Conservation (phyloP, 2,329 filamentous ascomycete genomes). For the Byssoonygena ceratinophila region DNA sequence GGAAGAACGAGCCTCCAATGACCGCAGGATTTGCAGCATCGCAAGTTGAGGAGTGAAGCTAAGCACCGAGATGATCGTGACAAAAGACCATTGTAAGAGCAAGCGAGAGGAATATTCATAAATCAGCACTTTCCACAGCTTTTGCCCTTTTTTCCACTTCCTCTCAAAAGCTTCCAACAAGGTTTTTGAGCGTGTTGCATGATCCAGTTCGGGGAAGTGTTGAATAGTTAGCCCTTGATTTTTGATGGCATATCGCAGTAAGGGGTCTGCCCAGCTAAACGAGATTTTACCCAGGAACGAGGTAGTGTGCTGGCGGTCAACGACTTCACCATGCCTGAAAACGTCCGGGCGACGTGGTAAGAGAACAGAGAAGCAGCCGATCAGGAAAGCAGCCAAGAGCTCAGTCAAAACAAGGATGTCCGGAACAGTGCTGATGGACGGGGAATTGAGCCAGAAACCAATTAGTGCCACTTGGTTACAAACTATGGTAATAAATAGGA, state of each 20-base stretch:
- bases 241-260: slow-evolving; percentile 47
- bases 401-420: slow-evolving; percentile 16
- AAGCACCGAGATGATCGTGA: slow-evolving; percentile 45
- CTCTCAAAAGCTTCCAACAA: slow-evolving; percentile 41
- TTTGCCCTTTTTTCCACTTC: slow-evolving; percentile 24
- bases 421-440: not conserved
- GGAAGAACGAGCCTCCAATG: slow-evolving; percentile 48
- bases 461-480: slow-evolving; percentile 10
- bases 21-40: slow-evolving; percentile 54
- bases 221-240: slow-evolving; percentile 51
- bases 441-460: not conserved
- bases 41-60: slow-evolving; percentile 61
- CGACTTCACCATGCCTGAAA: slow-evolving; percentile 46
- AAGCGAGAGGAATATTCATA: slow-evolving; percentile 49
- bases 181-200: slow-evolving; percentile 43
- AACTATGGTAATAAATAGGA: slow-evolving; percentile 18
- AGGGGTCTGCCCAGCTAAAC: slow-evolving; percentile 51
- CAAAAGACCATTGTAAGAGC: slow-evolving; percentile 49
- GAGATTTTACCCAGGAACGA: slow-evolving; percentile 53
- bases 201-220: slow-evolving; percentile 53
- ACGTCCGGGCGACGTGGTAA: slow-evolving; percentile 60
- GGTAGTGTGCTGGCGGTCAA: slow-evolving; percentile 54
- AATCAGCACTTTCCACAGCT: slow-evolving; percentile 52
- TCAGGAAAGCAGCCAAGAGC: slow-evolving; percentile 28
- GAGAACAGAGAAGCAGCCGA: slow-evolving; percentile 42